Evolutionary conservation across 345 rosid species (phyloP), one percentile per base, ranked within the genome.

Genomic region (Melaleuca alternifolia): DNA sequence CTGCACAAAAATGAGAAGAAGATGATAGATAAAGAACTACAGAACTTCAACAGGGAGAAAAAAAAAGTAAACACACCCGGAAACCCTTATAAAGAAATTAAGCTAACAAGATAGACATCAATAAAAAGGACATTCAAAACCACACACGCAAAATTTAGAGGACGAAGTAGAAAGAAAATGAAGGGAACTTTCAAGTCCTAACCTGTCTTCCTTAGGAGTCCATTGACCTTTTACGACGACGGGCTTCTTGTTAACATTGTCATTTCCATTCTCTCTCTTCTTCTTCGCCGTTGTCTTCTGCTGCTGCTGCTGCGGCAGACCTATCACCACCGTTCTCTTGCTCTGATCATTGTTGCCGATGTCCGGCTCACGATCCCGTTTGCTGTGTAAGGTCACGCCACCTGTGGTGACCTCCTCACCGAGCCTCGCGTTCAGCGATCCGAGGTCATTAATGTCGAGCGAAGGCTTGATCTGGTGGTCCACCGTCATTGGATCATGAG

Each of bases 1-100:
- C 98, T 95, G 85, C 84, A 37, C 7, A 54, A 76, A 53, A 85
- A 51, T 41, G 51, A 75, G 14, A 75, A 86, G 41, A 76, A 52
- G 41, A 11, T 18, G 53, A 48, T 81, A 11, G 4, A 24, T 11
- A 8, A 65, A 16, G 54, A 61, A 21, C 52, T 16, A 24, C 41
- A n/a, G 41, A 48, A 14, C 3, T 46, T 46, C 23, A 18, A 11
- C 14, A 12, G 24, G 26, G 11, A 82, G 11, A 15, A 20, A 20
- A 54, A 54, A 33, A 33, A 33, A 41, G 4, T 41, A 41, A 30
- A 65, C 12, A 16, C 24, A n/a, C 52, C 41, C 54, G 10, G 12
- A 82, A 50, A 82, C 56, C 18, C 24, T 50, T 3, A n/a, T 14
- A 52, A 71, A 24, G 46, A 33, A 33, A 71, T 33, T 9, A 71